Percentiles rank a stretch among this genome's conserved stretches.
Evolutionary conservation across 177 flowering plant genomes (phyloP).

Genomic region (Vitis hybrid): DNA sequence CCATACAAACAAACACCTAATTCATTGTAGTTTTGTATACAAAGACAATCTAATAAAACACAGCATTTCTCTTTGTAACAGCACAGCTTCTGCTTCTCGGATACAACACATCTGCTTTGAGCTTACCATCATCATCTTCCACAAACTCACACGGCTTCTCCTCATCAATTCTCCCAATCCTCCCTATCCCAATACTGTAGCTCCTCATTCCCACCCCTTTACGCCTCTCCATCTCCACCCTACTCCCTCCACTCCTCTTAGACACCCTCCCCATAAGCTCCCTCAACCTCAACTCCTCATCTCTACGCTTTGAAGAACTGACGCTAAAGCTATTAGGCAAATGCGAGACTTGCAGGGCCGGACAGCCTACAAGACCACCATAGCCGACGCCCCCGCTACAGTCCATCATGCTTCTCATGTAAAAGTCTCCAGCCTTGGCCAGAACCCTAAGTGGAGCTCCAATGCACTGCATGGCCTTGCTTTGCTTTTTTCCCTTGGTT

Average conservation of each 20-base stretch:
- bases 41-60: no score
- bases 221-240: neutral
- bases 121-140: slow-evolving; percentile 11
- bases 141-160: slow-evolving; percentile 24
- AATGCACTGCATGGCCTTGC: neutral
- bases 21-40: no score
- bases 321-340: slow-evolving; percentile 32
- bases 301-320: slow-evolving; percentile 18
- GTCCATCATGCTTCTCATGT: slow-evolving; percentile 13
- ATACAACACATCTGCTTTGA: neutral
- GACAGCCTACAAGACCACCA: slow-evolving; percentile 9
- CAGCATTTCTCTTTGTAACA: neutral
- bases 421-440: slow-evolving; percentile 7
- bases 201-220: slow-evolving; percentile 8
- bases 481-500: neutral
- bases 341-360: neutral
- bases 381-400: neutral
- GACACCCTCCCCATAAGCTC: slow-evolving; percentile 42
- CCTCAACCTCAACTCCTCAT: slow-evolving; percentile 36
- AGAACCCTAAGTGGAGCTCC: slow-evolving; percentile 5
- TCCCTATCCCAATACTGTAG: slow-evolving; percentile 28
- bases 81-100: slow-evolving; percentile 19
- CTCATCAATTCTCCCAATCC: slow-evolving; percentile 34
- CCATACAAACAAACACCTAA: no score
- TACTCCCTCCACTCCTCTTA: slow-evolving; percentile 1